A percentile compares a stretch with the other conserved stretches of the same genome.
Evolutionary conservation across 805 yeast genomes (phyloP).

Genomic region (Zygoascus tannicola): DNA sequence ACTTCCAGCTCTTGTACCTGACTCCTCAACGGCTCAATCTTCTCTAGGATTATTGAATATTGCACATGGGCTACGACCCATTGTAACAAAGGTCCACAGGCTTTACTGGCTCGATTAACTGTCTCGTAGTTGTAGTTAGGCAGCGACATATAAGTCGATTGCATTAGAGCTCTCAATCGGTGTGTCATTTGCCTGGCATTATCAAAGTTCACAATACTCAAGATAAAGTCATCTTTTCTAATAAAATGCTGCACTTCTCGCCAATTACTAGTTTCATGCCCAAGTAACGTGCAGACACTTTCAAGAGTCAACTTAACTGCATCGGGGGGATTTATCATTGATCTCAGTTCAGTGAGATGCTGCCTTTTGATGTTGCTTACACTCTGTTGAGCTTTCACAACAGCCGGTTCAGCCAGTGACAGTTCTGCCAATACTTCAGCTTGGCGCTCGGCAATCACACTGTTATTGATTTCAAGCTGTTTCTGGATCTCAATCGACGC

Average conservation of each 20-base stretch:
- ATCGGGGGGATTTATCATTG: conserved; percentile 86
- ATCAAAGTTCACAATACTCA: conserved; percentile 68
- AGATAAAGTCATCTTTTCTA: conserved; percentile 78
- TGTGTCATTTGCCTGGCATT: conserved; percentile 48
- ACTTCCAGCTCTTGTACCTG: conserved; percentile 56
- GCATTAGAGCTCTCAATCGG: conserved; percentile 48
- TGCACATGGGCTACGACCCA: conserved; percentile 89
- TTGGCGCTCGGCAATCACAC: conserved; percentile 46
- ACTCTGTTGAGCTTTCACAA: conserved; percentile 73
- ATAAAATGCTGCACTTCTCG: conserved; percentile 73
- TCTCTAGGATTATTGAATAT: conserved; percentile 62
- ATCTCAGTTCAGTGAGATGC: conserved; percentile 78
- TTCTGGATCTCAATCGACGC: conserved; percentile 70
- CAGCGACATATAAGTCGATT: conserved; percentile 47
- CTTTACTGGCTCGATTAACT: conserved; percentile 84
- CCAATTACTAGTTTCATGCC: conserved; percentile 61
- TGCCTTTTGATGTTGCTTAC: conserved; percentile 91
- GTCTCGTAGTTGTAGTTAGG: conserved; percentile 60
- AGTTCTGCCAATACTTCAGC: conserved; percentile 51
- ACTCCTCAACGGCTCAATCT: conserved; percentile 59
- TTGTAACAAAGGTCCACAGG: conserved; percentile 82
- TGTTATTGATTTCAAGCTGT: conserved; percentile 59
- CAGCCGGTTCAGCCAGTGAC: conserved; percentile 75
- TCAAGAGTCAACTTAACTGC: conserved; percentile 80
- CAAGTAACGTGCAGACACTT: conserved; percentile 76